These are phyloP conservation scores for Pinus taeda DNA, from an alignment of 75 land plant genomes.

Conservation along the genomic window DNA sequence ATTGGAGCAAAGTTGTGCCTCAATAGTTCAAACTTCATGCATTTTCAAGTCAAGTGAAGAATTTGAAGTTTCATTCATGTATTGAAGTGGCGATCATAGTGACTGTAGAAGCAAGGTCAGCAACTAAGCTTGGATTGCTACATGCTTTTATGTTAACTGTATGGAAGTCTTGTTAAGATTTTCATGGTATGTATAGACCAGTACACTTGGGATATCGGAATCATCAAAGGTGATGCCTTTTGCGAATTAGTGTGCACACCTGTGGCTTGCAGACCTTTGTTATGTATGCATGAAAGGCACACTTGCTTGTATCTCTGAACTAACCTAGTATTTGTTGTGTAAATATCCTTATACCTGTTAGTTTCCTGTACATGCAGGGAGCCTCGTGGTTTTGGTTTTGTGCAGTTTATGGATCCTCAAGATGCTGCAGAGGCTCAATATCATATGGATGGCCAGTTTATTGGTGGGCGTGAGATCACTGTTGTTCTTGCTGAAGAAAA, in stretches of 20 bases:
- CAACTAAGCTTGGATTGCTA: slow-evolving; percentile 15
- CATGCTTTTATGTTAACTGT: slow-evolving; percentile 5
- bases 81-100: slow-evolving; percentile 13
- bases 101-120: slow-evolving; percentile 15
- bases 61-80: slow-evolving; percentile 9
- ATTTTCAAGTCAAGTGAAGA: slow-evolving; percentile 10
- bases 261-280: slow-evolving; percentile 1
- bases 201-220: slow-evolving; percentile 2
- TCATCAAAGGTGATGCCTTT: slow-evolving; percentile 7
- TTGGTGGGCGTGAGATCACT: slow-evolving; percentile 72
- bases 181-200: slow-evolving; percentile 9
- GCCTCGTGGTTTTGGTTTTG: slow-evolving; percentile 85
- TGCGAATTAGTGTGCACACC: slow-evolving; percentile 6
- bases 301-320: neutral
- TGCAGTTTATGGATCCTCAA: slow-evolving; percentile 68
- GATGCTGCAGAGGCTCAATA: slow-evolving; percentile 73
- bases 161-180: slow-evolving; percentile 10
- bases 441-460: slow-evolving; percentile 56
- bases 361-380: slow-evolving; percentile 44
- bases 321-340: neutral
- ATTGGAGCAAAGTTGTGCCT: slow-evolving; percentile 8
- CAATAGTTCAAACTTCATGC: neutral
- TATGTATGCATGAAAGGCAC: neutral
- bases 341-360: neutral
- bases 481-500: slow-evolving; percentile 83